Evolutionary conservation across 2,329 filamentous ascomycete species (phyloP), one percentile per base, ranked within the genome.

Genomic region (Colletotrichum sp.): DNA sequence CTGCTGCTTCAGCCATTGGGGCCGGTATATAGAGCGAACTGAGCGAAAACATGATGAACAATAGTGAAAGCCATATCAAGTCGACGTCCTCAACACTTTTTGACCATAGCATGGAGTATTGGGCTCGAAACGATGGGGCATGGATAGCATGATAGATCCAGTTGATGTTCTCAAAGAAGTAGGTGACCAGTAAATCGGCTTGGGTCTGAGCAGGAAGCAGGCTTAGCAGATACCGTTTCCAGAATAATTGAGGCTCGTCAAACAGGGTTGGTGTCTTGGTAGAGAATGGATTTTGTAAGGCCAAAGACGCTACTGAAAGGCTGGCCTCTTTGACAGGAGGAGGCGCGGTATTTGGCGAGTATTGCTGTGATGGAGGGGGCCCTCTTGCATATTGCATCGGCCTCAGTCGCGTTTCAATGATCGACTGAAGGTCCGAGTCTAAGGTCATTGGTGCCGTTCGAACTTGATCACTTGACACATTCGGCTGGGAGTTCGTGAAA

Each of bases 101-200:
- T 6, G 79, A 72, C 82, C 82, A 83, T 32, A 83, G 80, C 15
- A 58, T 55, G 2, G 78, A 77, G 67, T 83, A 83, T 67, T 80
- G 77, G 16, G 72, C 67, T 3, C 78, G 73, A 26, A 79, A 79
- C 4, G 77, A 78, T 1, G 78, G 77, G 2, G 70, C 72, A 36
- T 78, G 77, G 7, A 77, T 69, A 30, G 69, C 77, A 55, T 83
- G 81, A 71, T 81, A 82, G 10, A 82, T 75, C 78, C 80, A 82
- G 68, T 83, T 80, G 77, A 82, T 78, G 48, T 83, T 80, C 48
- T 82, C 80, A 21, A 82, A 67, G 71, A 81, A 83, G 65, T 81
- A 82, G 30, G 74, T 77, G 24, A 81, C 70, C 3, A 83, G 78
- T 2, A 80, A 69, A 55, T 82, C 81, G 64, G 80, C 81, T 63